phyloP scores from a whole-genome alignment of 2,329 filamentous ascomycete genomes.

The Colletotrichum destructivum region DNA sequence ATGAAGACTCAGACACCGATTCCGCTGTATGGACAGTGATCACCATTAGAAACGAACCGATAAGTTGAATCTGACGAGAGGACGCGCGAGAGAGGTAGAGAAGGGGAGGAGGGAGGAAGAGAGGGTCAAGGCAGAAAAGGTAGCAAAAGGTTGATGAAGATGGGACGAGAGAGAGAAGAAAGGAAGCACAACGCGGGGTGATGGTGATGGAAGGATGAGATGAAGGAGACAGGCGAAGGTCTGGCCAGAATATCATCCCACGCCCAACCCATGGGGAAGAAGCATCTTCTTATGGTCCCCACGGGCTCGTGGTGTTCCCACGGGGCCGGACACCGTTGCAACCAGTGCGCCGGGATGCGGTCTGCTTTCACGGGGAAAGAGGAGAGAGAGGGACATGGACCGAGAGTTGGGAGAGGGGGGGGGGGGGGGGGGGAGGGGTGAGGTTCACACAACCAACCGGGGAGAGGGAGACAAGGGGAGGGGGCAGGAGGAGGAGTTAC shows the following conservation, averaged over 20 bases:
- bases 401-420: slow-evolving; percentile 10
- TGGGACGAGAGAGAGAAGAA: not conserved
- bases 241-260: slow-evolving; percentile 34
- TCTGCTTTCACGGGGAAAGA: slow-evolving; percentile 28
- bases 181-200: slow-evolving; percentile 25
- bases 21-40: slow-evolving; percentile 47
- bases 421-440: too few species aligned
- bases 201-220: slow-evolving; percentile 23
- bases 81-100: not conserved
- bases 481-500: slow-evolving; percentile 6
- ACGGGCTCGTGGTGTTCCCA: slow-evolving; percentile 33
- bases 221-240: slow-evolving; percentile 27
- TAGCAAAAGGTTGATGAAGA: not conserved
- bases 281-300: slow-evolving; percentile 43
- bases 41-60: slow-evolving; percentile 48
- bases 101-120: not conserved
- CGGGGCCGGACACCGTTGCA: slow-evolving; percentile 36
- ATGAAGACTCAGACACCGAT: slow-evolving; percentile 54
- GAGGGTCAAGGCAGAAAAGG: too few species aligned
- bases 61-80: slow-evolving; percentile 21
- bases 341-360: slow-evolving; percentile 32
- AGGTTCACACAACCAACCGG: slow-evolving; percentile 1
- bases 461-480: not conserved
- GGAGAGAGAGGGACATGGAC: slow-evolving; percentile 5
- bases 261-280: slow-evolving; percentile 41